Percentiles rank a stretch among this genome's conserved stretches.
These are phyloP conservation scores for Ogataea nitratoaversa DNA, from an alignment of 805 yeast genomes.

Conservation along the genomic window DNA sequence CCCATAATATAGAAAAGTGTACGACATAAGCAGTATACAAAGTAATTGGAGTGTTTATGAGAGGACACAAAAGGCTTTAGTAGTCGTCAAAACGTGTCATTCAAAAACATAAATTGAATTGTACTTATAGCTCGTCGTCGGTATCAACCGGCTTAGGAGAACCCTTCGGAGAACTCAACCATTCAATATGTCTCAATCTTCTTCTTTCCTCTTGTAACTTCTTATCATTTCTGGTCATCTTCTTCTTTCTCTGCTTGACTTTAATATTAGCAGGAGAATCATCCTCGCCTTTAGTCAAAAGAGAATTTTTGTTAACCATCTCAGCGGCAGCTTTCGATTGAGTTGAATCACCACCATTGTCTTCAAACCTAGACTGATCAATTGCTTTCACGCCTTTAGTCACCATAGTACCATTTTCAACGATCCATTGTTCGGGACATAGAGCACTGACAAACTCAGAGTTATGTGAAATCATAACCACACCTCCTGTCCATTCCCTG, in stretches of 20 bases:
- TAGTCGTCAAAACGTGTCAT: too few relatives aligned
- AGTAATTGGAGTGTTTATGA: too few relatives aligned
- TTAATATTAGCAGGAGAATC: constrained; percentile 96
- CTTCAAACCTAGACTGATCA: constrained; percentile 79
- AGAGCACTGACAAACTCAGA: constrained; percentile 94
- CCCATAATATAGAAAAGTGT: not conserved
- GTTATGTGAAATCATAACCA: constrained; percentile 97
- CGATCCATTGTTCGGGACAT: constrained; percentile 98
- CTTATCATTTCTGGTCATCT: constrained; percentile 95
- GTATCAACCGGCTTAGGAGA: constrained; percentile 93
- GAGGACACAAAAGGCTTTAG: too few relatives aligned
- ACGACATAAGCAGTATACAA: too few relatives aligned
- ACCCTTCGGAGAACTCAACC: constrained; percentile 96
- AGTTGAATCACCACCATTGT: constrained; percentile 53
- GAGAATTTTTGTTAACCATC: constrained; percentile 43
- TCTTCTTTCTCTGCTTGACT: constrained; percentile 90
- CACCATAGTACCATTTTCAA: constrained; percentile 85
- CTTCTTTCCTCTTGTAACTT: constrained; percentile 89
- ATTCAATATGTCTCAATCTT: constrained; percentile 87
- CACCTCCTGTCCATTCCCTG: constrained; percentile 98
- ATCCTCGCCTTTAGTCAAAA: constrained; percentile 57
- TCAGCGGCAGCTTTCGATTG: constrained; percentile 41
- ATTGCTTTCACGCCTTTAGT: constrained; percentile 77
- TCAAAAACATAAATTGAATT: too few relatives aligned
- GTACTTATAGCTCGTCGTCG: constrained; percentile 93